phyloP scores from a whole-genome alignment of 306 rosid species.

The Quercus bicolor region DNA sequence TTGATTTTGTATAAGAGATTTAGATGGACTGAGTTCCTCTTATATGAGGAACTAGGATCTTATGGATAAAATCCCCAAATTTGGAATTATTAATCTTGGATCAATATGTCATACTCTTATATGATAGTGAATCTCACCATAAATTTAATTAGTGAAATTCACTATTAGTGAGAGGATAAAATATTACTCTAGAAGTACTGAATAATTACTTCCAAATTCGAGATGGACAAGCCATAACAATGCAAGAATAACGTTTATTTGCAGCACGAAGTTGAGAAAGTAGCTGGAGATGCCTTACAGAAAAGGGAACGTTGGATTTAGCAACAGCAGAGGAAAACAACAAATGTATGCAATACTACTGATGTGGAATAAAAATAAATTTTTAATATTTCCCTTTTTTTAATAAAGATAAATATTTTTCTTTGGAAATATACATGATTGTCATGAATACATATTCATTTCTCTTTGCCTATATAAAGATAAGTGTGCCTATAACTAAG shows the following conservation, averaged over 20 bases:
- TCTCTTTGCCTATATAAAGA: not conserved
- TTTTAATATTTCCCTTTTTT: not conserved
- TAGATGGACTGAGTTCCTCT: too few species aligned
- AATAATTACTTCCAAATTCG: not conserved
- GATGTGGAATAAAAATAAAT: too few species aligned
- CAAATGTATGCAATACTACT: not conserved
- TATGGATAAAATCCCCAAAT: too few species aligned
- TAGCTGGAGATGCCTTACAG: not conserved
- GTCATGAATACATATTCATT: not conserved
- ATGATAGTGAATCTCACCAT: rapidly evolving
- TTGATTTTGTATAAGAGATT: too few species aligned
- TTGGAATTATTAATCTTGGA: too few species aligned
- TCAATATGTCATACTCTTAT: too few species aligned
- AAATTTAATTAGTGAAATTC: too few species aligned
- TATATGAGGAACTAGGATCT: too few species aligned
- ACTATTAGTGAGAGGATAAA: too few species aligned
- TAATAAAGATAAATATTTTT: too few species aligned
- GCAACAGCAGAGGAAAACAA: not conserved
- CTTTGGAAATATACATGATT: not conserved
- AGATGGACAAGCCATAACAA: not conserved
- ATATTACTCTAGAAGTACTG: too few species aligned
- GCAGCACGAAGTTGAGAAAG: not conserved
- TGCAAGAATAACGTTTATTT: not conserved
- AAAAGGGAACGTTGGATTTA: not conserved
- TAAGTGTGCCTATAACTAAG: not conserved